Percentiles rank a stretch among this genome's conserved stretches.
Conservation (phyloP, 2,329 filamentous ascomycete species). For the Neopestalotiopsis clavispora region DNA sequence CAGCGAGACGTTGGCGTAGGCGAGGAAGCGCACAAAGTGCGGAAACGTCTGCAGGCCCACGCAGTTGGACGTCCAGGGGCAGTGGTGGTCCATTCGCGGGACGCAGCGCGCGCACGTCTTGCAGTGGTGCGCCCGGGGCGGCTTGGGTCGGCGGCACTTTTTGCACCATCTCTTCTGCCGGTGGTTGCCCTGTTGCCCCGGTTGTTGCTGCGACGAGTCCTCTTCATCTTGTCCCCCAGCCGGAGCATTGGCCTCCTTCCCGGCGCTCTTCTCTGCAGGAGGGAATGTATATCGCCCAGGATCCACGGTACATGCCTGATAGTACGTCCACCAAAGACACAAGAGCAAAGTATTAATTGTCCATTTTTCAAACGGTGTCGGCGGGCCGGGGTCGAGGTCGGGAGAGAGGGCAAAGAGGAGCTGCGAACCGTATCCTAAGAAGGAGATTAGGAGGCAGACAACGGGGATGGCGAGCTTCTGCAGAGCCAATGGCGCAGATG, state of each 20-base stretch:
- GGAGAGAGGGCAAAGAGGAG: slow-evolving; percentile 67
- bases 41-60: slow-evolving; percentile 83
- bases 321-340: slow-evolving; percentile 73
- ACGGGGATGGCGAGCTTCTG: slow-evolving; percentile 69
- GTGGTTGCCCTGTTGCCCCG: background rate
- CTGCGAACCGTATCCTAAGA: slow-evolving; percentile 76
- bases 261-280: slow-evolving; percentile 20
- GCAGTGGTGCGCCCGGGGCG: slow-evolving; percentile 82
- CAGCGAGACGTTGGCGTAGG: slow-evolving; percentile 70
- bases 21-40: slow-evolving; percentile 80
- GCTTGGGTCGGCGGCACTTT: slow-evolving; percentile 77
- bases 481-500: slow-evolving; percentile 36
- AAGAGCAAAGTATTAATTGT: slow-evolving; percentile 70
- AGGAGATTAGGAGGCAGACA: slow-evolving; percentile 68
- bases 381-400: slow-evolving; percentile 63
- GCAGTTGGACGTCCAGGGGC: slow-evolving; percentile 84
- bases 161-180: slow-evolving; percentile 67
- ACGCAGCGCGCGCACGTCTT: slow-evolving; percentile 76
- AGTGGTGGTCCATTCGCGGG: slow-evolving; percentile 86
- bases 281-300: slow-evolving; percentile 60
- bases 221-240: slow-evolving; percentile 23
- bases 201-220: slow-evolving; percentile 1
- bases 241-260: slow-evolving; percentile 1
- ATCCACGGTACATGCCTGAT: slow-evolving; percentile 60
- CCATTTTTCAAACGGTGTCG: slow-evolving; percentile 59